These are phyloP conservation scores for Blastocystis sp. DNA, from an alignment of 352 stramenopile genomes.

Conservation along the genomic window DNA sequence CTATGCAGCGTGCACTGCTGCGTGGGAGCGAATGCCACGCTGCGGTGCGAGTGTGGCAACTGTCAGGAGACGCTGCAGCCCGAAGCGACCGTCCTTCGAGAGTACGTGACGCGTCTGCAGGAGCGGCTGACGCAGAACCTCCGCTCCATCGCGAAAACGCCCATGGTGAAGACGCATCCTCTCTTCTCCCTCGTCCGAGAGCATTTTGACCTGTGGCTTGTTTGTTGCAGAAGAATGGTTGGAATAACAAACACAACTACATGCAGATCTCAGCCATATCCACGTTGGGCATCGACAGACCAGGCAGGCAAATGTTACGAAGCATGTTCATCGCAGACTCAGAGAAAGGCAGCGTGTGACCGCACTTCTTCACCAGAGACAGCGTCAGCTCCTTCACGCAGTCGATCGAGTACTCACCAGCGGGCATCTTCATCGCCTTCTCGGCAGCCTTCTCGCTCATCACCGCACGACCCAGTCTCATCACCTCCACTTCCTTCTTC, in stretches of 20 bases:
- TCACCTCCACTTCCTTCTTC: constrained; percentile 36
- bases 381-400: neutral
- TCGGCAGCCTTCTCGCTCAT: constrained; percentile 30
- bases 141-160: neutral
- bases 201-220: neutral
- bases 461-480: constrained; percentile 38
- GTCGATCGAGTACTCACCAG: neutral
- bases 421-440: neutral
- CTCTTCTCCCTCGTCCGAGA: neutral
- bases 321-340: constrained; percentile 22
- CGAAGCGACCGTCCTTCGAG: neutral
- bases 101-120: neutral
- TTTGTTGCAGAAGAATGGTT: neutral
- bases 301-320: constrained; percentile 21
- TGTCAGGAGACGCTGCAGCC: neutral
- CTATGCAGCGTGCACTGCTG: constrained; percentile 8
- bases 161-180: neutral
- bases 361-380: constrained; percentile 20
- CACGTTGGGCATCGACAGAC: constrained; percentile 47
- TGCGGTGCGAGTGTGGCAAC: neutral
- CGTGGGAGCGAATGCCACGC: neutral
- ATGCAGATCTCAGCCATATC: constrained; percentile 46
- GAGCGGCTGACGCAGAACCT: neutral
- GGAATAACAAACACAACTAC: neutral
- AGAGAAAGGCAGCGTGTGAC: neutral